Evolutionary conservation across 2,329 filamentous ascomycete species (phyloP).

Genomic region (Sclerotinia glacialis): DNA sequence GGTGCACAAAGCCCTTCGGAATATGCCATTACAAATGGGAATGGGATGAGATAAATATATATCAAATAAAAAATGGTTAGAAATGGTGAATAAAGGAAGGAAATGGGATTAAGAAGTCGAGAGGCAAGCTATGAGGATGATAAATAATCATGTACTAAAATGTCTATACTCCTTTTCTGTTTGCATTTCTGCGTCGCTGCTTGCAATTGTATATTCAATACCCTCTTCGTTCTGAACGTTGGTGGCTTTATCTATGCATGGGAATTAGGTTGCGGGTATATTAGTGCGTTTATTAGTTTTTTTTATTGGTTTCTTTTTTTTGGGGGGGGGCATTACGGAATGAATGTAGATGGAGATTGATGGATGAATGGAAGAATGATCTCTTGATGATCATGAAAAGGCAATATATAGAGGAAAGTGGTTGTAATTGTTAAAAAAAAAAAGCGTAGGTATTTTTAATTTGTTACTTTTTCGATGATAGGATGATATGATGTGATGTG

Average conservation of each 20-base stretch:
- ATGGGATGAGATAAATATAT: slow-evolving; percentile 23
- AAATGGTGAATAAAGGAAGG: slow-evolving; percentile 10
- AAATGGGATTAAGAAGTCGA: background rate
- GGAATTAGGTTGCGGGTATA: background rate
- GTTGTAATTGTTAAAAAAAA: background rate
- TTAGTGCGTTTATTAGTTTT: background rate
- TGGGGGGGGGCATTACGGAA: background rate
- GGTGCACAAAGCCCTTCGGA: slow-evolving; percentile 37
- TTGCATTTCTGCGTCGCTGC: slow-evolving; percentile 12
- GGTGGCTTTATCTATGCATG: slow-evolving; percentile 17
- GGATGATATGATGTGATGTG: no score
- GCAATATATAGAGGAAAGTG: background rate
- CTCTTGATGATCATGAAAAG: background rate
- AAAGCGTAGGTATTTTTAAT: background rate
- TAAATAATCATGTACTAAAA: slow-evolving; percentile 30
- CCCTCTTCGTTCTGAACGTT: slow-evolving; percentile 15
- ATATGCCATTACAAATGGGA: slow-evolving; percentile 34
- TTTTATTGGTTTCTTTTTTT: background rate
- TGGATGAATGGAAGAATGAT: background rate
- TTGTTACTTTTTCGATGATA: background rate
- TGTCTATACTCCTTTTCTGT: slow-evolving; percentile 22
- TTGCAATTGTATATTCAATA: slow-evolving; percentile 13
- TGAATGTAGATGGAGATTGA: background rate
- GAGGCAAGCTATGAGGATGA: slow-evolving; percentile 11
- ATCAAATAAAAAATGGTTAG: background rate